These are phyloP conservation scores for Tricholoma sp. DNA, from an alignment of 768 basidiomycete species.

Conservation along the genomic window DNA sequence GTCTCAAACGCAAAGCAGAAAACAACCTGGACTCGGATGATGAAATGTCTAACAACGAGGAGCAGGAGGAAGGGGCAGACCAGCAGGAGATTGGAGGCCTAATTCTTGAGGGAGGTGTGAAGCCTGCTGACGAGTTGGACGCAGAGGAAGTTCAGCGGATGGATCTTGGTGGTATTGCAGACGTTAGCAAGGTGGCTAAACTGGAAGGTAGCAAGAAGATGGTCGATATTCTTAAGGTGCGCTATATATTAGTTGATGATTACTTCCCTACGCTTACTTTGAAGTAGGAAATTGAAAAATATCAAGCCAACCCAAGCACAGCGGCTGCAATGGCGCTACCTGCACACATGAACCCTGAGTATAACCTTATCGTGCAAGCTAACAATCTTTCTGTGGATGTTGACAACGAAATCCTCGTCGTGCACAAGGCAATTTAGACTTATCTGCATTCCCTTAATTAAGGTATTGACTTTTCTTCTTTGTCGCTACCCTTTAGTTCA, in stretches of 20 bases:
- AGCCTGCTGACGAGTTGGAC: slow-evolving; percentile 94
- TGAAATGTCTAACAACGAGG: slow-evolving; percentile 46
- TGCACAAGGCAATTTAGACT: slow-evolving; percentile 71
- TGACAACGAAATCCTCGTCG: slow-evolving; percentile 95
- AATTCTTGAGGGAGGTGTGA: slow-evolving; percentile 81
- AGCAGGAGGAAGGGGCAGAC: slow-evolving; percentile 38
- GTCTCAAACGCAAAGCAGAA: slow-evolving; percentile 64
- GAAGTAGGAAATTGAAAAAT: slow-evolving; percentile 83
- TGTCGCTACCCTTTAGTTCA: slow-evolving; percentile 58
- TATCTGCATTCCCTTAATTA: neutral
- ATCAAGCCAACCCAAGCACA: slow-evolving; percentile 72
- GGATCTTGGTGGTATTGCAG: slow-evolving; percentile 81
- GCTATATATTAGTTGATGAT: neutral
- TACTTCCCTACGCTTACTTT: neutral
- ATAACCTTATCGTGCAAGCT: slow-evolving; percentile 92
- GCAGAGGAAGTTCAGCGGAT: slow-evolving; percentile 91
- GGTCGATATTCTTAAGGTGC: slow-evolving; percentile 79
- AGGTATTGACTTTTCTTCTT: slow-evolving; percentile 13
- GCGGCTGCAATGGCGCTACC: slow-evolving; percentile 74
- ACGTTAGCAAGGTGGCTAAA: slow-evolving; percentile 86
- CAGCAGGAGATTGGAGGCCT: slow-evolving; percentile 48
- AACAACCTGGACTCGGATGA: slow-evolving; percentile 57
- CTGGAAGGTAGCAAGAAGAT: slow-evolving; percentile 85
- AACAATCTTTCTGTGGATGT: slow-evolving; percentile 98
- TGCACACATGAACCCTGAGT: slow-evolving; percentile 90